Evolutionary conservation across 140 eudicot species (phyloP), one percentile per base, ranked within the genome.

Genomic region (Cichorium intybus): DNA sequence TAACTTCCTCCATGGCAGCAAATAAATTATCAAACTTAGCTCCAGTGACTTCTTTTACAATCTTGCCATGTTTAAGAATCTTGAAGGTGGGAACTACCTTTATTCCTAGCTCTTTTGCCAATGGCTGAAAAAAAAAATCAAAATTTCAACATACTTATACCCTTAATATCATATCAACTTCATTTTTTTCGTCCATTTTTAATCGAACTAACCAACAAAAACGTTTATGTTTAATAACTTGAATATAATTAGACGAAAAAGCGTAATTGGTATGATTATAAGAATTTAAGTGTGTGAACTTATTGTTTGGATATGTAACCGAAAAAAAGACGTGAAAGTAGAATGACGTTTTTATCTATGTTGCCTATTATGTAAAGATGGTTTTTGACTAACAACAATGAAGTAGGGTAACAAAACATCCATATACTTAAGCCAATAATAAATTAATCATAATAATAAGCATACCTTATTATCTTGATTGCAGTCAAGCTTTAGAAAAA

Each of bases 81-180:
- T 86, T 89, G 90, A 89, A 89, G 54, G 97, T 89, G 10, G 97
- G 97, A 74, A 89, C 95, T 64, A 86, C 97, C 71, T 68, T 81
- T 33, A 89, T 74, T 7, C 92, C 95, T 14, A 89, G 88, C 80
- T 89, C 95, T 87, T 89, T 86, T 34, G 97, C 97, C 34, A 89
- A 69, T 49, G 87, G 63, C 97, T 89, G 89, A 64, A 60, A 80
- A 71, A 37, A 64, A 61, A 35, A 34, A 55, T 57, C 16, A 28
- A 24, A 16, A 39, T 55, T 41, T 35, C 43, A 35, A 35, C 43
- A 31, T 31, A 31, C 6, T 31, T 31, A 31, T 5, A 31, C 35
- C 6, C 7, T 31, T n/a, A n/a, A n/a, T n/a, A n/a, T n/a, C n/a
- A n/a, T n/a, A n/a, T n/a, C n/a, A n/a, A n/a, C n/a, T 31, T 31